Percentiles rank a stretch among this genome's conserved stretches.
These are phyloP conservation scores for Pleurostoma richardsiae DNA, from an alignment of 2,329 filamentous ascomycete species.

Conservation along the genomic window DNA sequence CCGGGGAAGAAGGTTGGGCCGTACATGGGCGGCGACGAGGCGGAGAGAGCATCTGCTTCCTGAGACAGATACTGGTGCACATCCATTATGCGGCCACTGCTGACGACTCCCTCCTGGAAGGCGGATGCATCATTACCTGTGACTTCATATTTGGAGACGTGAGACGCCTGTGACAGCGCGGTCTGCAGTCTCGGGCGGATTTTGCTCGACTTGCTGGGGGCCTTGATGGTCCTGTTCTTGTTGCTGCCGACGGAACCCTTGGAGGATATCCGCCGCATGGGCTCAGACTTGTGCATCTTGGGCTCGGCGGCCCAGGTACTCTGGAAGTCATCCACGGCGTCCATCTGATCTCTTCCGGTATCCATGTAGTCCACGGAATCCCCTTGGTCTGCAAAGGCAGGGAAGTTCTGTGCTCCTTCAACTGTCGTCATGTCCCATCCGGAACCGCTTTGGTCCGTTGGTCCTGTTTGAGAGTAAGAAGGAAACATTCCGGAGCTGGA, in stretches of 20 bases:
- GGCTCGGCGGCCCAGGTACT: slow-evolving; percentile 41
- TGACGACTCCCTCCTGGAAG: slow-evolving; percentile 34
- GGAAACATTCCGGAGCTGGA: slow-evolving; percentile 46
- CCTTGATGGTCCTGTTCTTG: slow-evolving; percentile 37
- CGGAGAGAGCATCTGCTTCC: slow-evolving; percentile 41
- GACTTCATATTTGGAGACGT: slow-evolving; percentile 46
- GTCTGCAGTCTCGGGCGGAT: slow-evolving; percentile 37
- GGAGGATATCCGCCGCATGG: slow-evolving; percentile 39
- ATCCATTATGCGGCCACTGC: slow-evolving; percentile 34
- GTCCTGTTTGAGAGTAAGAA: slow-evolving; percentile 56
- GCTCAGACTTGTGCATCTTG: slow-evolving; percentile 30
- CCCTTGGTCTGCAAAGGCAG: slow-evolving; percentile 46
- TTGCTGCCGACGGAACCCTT: slow-evolving; percentile 38
- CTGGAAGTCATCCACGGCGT: slow-evolving; percentile 39
- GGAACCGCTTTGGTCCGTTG: slow-evolving; percentile 49
- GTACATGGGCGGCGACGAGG: slow-evolving; percentile 36
- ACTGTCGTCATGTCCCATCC: slow-evolving; percentile 47
- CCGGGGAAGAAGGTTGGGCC: slow-evolving; percentile 36
- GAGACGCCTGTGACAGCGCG: slow-evolving; percentile 42
- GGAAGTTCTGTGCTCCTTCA: slow-evolving; percentile 59
- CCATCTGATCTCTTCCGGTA: slow-evolving; percentile 44
- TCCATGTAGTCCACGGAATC: slow-evolving; percentile 51
- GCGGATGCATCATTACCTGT: slow-evolving; percentile 40
- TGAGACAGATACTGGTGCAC: slow-evolving; percentile 47
- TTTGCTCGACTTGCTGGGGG: slow-evolving; percentile 29